Percentiles rank a stretch among this genome's conserved stretches.
Evolutionary conservation across 306 rosid species (phyloP).

Genomic region (Sindora glabra): DNA sequence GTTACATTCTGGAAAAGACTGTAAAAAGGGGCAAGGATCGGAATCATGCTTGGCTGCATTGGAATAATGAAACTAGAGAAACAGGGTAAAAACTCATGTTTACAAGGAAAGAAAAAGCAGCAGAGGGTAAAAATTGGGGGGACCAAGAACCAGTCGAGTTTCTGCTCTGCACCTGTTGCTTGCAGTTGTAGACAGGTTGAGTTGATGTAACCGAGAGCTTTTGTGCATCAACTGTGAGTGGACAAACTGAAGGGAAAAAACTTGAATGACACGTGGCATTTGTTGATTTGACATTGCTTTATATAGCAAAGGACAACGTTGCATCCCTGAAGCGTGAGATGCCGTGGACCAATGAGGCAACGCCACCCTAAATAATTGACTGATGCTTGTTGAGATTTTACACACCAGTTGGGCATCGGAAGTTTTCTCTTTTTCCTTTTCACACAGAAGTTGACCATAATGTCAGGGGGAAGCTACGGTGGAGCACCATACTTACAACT

Average conservation of each 20-base stretch:
- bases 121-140: conserved; percentile 17
- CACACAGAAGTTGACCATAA: no score
- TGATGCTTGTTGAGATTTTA: no score
- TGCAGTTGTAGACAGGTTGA: conserved; percentile 6
- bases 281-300: conserved; percentile 16
- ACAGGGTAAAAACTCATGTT: no score
- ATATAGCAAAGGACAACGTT: background rate
- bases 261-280: conserved; percentile 36
- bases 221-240: background rate
- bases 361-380: conserved; percentile 25
- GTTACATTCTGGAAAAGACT: background rate
- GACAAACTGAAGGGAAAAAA: conserved; percentile 36
- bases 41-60: no score
- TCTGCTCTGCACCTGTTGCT: background rate
- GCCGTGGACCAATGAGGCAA: background rate
- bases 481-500: no score
- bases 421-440: no score
- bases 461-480: no score
- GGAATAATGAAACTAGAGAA: no score
- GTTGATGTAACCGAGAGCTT: conserved; percentile 50
- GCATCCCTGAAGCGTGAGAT: conserved; percentile 9
- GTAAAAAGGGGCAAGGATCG: background rate
- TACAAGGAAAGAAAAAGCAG: no score
- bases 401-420: no score
- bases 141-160: conserved; percentile 11